Evolutionary conservation across 805 yeast genomes (phyloP), one percentile per base, ranked within the genome.

Genomic region (Maudiozyma saulgeensis): DNA sequence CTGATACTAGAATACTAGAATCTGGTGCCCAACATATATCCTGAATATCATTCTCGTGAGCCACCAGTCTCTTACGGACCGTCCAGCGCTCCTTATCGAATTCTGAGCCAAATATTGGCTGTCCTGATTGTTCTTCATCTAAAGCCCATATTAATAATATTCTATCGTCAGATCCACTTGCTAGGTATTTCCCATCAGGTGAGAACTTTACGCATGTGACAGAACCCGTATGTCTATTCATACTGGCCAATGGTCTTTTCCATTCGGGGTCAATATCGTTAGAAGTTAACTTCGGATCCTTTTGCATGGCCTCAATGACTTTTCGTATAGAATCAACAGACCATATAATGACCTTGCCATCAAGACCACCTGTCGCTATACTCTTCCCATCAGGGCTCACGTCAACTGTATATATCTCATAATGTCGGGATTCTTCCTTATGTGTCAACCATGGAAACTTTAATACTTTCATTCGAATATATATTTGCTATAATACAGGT

Each of bases 11-110:
- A 23, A 93, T 79, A 37, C 87, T 79, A 4, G 95, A 85, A 62
- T 91, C 98, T 0, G 98, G 97, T 1, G 96, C 86, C 98, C 99
- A 93, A 41, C 96, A 95, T 56, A 93, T 82, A 67, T 93, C 99
- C 65, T 93, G 99, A 46, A 93, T 87, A 70, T 93, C 99, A 62
- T 91, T 93, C 55, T 93, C 98, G 66, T 93, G 99, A 1, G 97
- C 99, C 18, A 88, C 96, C 15, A 89, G 75, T 59, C 98, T 77
- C 59, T 87, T 87, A 18, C 96, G 71, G 1, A 91, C 97, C 1
- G 91, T 82, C 99, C 99, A 91, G 58, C 87, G 95, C 66, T 91
- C 99, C 49, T 79, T 61, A 57, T 89, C 96, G 45, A 79, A 83
- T 48, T 81, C 76, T 32, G 79, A 76, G 13, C 95, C 96, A 69